These are phyloP conservation scores for Aspergillus sparsus DNA, from an alignment of 495 filamentous ascomycete genomes.

Conservation along the genomic window DNA sequence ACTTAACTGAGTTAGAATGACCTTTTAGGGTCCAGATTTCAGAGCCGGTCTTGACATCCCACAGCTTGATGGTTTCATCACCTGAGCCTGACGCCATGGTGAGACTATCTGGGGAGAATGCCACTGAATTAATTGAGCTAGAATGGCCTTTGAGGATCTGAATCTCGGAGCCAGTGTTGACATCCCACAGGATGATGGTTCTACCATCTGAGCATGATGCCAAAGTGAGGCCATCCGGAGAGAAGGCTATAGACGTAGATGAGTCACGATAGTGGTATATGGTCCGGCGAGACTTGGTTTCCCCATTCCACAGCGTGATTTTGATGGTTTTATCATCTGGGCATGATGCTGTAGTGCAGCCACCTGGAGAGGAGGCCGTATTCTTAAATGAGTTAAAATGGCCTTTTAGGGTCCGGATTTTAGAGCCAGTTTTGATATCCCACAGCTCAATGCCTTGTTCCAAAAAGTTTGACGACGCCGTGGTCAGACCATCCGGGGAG, in stretches of 20 bases:
- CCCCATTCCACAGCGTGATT: too few relatives aligned
- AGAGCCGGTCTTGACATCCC: too few relatives aligned
- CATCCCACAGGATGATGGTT: not conserved
- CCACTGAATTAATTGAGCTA: not conserved
- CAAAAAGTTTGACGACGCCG: too few relatives aligned
- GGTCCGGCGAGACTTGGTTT: too few relatives aligned
- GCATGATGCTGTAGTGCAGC: not conserved
- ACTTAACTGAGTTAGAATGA: too few relatives aligned
- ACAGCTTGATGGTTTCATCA: too few relatives aligned
- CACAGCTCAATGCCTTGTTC: not conserved
- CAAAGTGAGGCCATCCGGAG: not conserved
- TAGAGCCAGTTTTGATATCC: constrained; percentile 20
- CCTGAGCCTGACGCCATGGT: too few relatives aligned
- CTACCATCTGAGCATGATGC: not conserved
- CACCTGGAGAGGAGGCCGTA: not conserved
- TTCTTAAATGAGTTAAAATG: too few relatives aligned
- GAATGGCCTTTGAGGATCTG: constrained; percentile 7
- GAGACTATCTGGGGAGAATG: too few relatives aligned
- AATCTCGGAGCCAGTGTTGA: not conserved
- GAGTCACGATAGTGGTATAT: too few relatives aligned
- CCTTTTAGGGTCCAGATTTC: too few relatives aligned
- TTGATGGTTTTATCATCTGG: not conserved
- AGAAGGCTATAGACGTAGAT: not conserved
- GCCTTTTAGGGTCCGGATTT: constrained; percentile 27
- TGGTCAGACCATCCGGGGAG: constrained; percentile 20